Base-by-base conservation (phyloP, 768 basidiomycete species). In the Pleurotus pulmonarius region DNA sequence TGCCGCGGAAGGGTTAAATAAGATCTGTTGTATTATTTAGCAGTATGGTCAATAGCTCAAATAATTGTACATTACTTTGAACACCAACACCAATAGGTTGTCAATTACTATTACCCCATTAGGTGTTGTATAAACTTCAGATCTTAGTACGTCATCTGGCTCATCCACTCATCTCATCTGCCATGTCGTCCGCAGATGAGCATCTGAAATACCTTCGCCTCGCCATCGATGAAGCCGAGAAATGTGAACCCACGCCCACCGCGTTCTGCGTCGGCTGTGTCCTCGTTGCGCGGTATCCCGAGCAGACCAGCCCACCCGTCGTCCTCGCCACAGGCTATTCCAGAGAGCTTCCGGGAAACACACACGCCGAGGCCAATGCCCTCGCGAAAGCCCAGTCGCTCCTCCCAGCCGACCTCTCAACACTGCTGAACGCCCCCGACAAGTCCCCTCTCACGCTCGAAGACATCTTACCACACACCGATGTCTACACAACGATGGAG, bases 311-410 rank as follows among this genome's bases (percentile, higher is more conserved):
- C 41, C 40, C 65, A 12, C 76, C 85, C 3, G 71, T 84, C 55
- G 71, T 90, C 45, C 70, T 98, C 37, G 74, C 92, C 11, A 86
- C 86, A 2, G 94, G 94, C 15, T 94, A 87, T 72, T 98, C 95
- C 22, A 81, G 97, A 64, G 94, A 98, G 67, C 78, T 98, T 0
- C 77, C 83, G 3, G 96, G 95, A 53, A 98, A 98, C 67, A 98
- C 96, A 3, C 96, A 99, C 69, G 96, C 95, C 9, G 96, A 99
- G 74, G 93, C 94, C 20, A 96, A 96, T 67, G 94, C 95, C 1
- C 73, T 99, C 53, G 67, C 81, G 41, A 97, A 98, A 65, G 82
- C 85, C 4, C 69, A 67, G 13, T 44, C 60, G n/a, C 73, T 86
- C 39, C 73, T 83, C 2, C 46, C 64, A 6, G 59, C 69, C 11